phyloP scores from a whole-genome alignment of 805 yeast species.

The Saturnispora silvae region DNA sequence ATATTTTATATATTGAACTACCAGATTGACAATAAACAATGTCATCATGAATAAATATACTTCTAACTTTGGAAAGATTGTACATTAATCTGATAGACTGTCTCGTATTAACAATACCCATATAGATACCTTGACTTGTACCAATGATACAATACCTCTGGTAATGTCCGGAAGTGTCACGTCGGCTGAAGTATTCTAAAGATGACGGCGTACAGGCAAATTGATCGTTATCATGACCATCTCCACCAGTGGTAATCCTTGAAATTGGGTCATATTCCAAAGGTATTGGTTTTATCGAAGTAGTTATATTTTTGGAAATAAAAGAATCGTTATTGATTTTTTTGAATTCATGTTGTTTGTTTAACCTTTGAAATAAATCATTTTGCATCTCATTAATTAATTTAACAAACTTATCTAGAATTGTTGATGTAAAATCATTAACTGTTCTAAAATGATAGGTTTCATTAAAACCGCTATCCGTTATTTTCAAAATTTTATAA shows the following conservation, averaged over 20 bases:
- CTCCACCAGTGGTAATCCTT: not conserved
- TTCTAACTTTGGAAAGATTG: slow-evolving; percentile 40
- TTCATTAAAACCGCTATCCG: slow-evolving; percentile 18
- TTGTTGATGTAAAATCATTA: slow-evolving; percentile 17
- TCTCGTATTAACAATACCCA: slow-evolving; percentile 33
- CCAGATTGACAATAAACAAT: slow-evolving; percentile 50
- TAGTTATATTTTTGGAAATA: slow-evolving; percentile 17
- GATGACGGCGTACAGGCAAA: slow-evolving; percentile 6
- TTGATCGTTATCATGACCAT: slow-evolving; percentile 2
- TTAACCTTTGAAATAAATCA: slow-evolving; percentile 15
- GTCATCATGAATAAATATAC: slow-evolving; percentile 49
- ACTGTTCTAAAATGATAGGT: slow-evolving; percentile 14
- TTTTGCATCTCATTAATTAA: slow-evolving; percentile 14
- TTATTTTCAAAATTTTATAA: slow-evolving; percentile 15
- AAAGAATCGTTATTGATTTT: slow-evolving; percentile 12
- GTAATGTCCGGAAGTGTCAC: not conserved
- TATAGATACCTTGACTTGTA: slow-evolving; percentile 50
- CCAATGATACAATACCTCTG: slow-evolving; percentile 43
- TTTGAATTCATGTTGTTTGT: slow-evolving; percentile 8
- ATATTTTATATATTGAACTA: slow-evolving; percentile 44
- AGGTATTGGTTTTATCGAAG: slow-evolving; percentile 8
- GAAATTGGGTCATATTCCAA: slow-evolving; percentile 1
- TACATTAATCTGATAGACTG: slow-evolving; percentile 50
- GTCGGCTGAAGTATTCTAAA: slow-evolving; percentile 10
- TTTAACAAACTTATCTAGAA: slow-evolving; percentile 18